phyloP scores from a whole-genome alignment of 2,329 filamentous ascomycete genomes.

The Chrysosporium queenslandicum region DNA sequence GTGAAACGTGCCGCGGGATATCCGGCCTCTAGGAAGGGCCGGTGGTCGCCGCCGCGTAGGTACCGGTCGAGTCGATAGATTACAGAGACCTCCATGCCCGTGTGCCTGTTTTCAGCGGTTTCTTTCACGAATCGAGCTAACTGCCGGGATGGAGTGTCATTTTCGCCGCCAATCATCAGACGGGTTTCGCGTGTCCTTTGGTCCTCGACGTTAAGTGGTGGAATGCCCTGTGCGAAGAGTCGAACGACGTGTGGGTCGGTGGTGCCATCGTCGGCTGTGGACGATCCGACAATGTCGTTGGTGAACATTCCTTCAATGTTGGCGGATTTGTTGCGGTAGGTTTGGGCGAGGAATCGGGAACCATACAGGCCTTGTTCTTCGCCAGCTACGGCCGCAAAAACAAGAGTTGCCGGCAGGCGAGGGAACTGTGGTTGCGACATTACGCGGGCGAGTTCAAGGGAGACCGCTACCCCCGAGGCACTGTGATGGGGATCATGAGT shows the following conservation, averaged over 20 bases:
- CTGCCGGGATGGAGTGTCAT: constrained; percentile 12
- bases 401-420: constrained; percentile 10
- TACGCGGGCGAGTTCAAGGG: constrained; percentile 13
- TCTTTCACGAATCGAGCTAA: constrained; percentile 14
- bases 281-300: constrained; percentile 14
- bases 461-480: constrained; percentile 13
- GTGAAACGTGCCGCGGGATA: constrained; percentile 14
- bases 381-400: constrained; percentile 14
- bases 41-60: constrained; percentile 13
- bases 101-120: constrained; percentile 13
- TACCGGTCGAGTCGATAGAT: constrained; percentile 12
- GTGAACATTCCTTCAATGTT: constrained; percentile 15
- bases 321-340: constrained; percentile 11
- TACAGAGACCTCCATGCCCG: constrained; percentile 12
- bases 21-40: constrained; percentile 12
- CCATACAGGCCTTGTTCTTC: constrained; percentile 14
- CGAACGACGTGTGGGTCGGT: constrained; percentile 12
- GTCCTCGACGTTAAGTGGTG: constrained; percentile 11
- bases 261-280: constrained; percentile 13
- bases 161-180: constrained; percentile 12
- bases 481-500: constrained; percentile 3
- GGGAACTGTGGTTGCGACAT: constrained; percentile 12
- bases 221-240: constrained; percentile 12
- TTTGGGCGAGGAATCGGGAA: constrained; percentile 9
- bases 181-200: constrained; percentile 9